phyloP scores from a whole-genome alignment of 306 rosid genomes.

The Astragalus membranaceus region DNA sequence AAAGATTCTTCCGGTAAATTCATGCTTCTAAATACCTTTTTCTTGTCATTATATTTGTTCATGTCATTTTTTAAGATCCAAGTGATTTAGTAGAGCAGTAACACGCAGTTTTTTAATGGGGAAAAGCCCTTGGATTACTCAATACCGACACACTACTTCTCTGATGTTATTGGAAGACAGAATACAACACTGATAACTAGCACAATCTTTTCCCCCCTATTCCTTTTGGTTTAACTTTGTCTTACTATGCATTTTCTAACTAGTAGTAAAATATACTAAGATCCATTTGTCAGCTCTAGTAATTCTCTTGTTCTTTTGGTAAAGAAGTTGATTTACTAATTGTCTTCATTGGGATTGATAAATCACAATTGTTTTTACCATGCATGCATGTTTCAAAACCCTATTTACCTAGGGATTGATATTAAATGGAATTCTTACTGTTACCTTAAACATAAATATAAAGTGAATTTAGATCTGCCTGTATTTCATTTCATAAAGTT shows the following conservation, averaged over 20 bases:
- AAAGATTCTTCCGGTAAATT: not conserved
- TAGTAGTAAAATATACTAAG: not conserved
- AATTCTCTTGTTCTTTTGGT: not conserved
- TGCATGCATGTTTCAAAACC: not conserved
- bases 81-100: slow-evolving; percentile 28
- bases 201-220: not conserved
- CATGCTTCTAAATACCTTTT: not conserved
- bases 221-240: not conserved
- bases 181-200: not conserved
- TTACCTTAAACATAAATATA: not conserved
- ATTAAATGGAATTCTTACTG: not conserved
- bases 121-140: slow-evolving; percentile 10
- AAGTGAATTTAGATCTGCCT: not conserved
- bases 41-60: too few species aligned
- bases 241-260: not conserved
- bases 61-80: slow-evolving; percentile 28
- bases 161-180: slow-evolving; percentile 25
- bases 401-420: not conserved
- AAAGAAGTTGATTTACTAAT: too few species aligned
- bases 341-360: slow-evolving; percentile 14
- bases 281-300: not conserved
- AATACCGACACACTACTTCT: slow-evolving; percentile 5
- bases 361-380: slow-evolving; percentile 2
- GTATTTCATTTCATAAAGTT: not conserved
- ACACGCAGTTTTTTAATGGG: slow-evolving; percentile 28